Percentiles rank a stretch among this genome's conserved stretches.
These are phyloP conservation scores for Colletotrichum echinochloae DNA, from an alignment of 2,329 filamentous ascomycete species.

Conservation along the genomic window DNA sequence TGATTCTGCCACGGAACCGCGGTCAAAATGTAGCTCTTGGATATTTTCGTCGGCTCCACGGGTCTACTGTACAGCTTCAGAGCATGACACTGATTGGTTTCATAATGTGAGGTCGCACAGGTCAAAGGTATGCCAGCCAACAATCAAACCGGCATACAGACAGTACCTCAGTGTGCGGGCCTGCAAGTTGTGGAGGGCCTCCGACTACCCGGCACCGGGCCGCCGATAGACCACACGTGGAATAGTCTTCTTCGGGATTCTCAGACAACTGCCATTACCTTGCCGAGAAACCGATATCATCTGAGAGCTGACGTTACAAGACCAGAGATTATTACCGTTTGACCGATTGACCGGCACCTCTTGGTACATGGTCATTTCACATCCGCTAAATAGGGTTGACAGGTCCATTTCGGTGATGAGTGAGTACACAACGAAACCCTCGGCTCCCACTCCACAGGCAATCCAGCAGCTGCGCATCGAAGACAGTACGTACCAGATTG, in stretches of 20 bases:
- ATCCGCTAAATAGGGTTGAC: background rate
- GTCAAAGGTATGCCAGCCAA: background rate
- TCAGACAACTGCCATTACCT: slow-evolving; percentile 5
- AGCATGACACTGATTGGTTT: background rate
- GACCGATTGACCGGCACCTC: slow-evolving; percentile 19
- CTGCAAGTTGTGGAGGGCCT: slow-evolving; percentile 8
- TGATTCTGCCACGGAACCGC: background rate
- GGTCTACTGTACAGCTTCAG: background rate
- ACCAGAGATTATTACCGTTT: slow-evolving; percentile 3
- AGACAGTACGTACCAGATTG: slow-evolving; percentile 20
- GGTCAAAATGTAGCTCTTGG: background rate
- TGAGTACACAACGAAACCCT: background rate
- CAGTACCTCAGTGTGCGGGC: background rate
- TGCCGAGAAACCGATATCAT: slow-evolving; percentile 12
- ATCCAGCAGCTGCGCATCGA: background rate
- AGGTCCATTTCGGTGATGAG: background rate
- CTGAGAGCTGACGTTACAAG: slow-evolving; percentile 9
- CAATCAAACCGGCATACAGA: slow-evolving; percentile 1
- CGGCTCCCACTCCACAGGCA: background rate
- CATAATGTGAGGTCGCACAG: background rate
- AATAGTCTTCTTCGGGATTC: slow-evolving; percentile 16
- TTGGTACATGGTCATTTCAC: background rate
- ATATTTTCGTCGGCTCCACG: background rate
- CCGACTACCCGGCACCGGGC: slow-evolving; percentile 26
- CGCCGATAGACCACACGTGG: background rate